Evolutionary conservation across 1,139 yeast species (phyloP), one percentile per base, ranked within the genome.

Genomic region (Yamadazyma jaroonii): DNA sequence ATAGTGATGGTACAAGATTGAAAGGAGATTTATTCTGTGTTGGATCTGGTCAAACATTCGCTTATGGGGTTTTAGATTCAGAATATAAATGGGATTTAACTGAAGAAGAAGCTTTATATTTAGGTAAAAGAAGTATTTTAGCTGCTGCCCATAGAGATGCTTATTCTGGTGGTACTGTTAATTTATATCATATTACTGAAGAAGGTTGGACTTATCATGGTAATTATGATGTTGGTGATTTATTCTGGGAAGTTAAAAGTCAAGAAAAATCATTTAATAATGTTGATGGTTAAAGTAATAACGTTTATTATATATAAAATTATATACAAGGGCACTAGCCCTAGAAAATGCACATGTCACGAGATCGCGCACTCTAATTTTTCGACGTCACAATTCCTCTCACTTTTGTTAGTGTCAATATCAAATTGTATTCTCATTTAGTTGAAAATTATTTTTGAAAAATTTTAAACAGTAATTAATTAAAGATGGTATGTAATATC

Each of bases 131-230:
- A 64, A 83, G 96, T 41, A 92, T 92, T 54, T 74, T 92, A 51
- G 99, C 98, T 30, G 98, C 99, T 37, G 85, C 97, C 27, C 98
- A 92, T 60, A 84, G 99, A 74, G 99, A 92, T 64, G 98, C 98
- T 9, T 94, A 74, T 67, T 89, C 97, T 39, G 99, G 99, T 74
- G 98, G 98, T 54, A 85, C 96, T 1, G 81, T 90, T 47, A 92
- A 92, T 62, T 72, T 92, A 55, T 92, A 84, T 62, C 98, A 92
- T 57, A 92, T 92, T 42, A 84, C 94, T 31, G 96, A 88, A 64
- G 62, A 77, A 37, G 98, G 99, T 36, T 94, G 98, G 98, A 76
- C 77, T 29, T 92, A 79, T 69, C 97, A 92, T 57, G 99, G 99
- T 46, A 90, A 92, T 64, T 84, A 82, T 64, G 90, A 90, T 59